A percentile compares a stretch with the other conserved stretches of the same genome.
Evolutionary conservation across 2,329 filamentous ascomycete genomes (phyloP).

Genomic region (Geosmithia flava): DNA sequence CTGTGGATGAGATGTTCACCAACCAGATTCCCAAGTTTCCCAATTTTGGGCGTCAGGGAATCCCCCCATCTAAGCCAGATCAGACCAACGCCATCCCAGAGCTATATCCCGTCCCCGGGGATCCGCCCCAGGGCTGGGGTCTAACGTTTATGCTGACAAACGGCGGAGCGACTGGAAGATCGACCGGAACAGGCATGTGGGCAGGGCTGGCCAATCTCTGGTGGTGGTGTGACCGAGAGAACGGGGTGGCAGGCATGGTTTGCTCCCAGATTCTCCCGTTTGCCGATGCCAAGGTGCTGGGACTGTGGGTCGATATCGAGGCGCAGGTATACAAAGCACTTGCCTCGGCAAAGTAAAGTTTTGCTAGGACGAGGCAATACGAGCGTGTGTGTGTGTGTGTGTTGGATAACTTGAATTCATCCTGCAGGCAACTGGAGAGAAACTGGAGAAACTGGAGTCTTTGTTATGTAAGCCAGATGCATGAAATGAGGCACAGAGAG

Average conservation of each 20-base stretch:
- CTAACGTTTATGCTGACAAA: slow-evolving; percentile 42
- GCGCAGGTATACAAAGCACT: slow-evolving; percentile 19
- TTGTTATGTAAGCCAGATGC: too few species aligned
- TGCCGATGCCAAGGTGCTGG: slow-evolving; percentile 25
- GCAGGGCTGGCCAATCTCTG: slow-evolving; percentile 46
- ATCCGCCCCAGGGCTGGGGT: slow-evolving; percentile 52
- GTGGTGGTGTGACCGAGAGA: slow-evolving; percentile 52
- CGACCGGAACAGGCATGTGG: slow-evolving; percentile 39
- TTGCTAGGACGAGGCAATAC: background rate
- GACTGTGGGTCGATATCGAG: slow-evolving; percentile 26
- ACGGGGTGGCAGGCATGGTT: slow-evolving; percentile 41
- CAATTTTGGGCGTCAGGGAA: slow-evolving; percentile 31
- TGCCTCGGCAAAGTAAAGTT: slow-evolving; percentile 1
- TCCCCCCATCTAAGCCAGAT: slow-evolving; percentile 33
- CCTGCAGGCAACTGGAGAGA: too few species aligned
- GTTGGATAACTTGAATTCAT: background rate
- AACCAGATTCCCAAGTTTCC: slow-evolving; percentile 48
- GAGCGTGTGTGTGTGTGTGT: background rate
- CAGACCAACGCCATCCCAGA: slow-evolving; percentile 34
- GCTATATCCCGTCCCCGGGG: slow-evolving; percentile 29
- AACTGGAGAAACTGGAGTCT: too few species aligned
- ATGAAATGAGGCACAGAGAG: too few species aligned
- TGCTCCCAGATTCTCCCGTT: slow-evolving; percentile 39
- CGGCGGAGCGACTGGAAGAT: slow-evolving; percentile 37
- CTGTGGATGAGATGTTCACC: slow-evolving; percentile 50